Evolutionary conservation across 768 basidiomycete species (phyloP).

Genomic region (Collybia sp.): DNA sequence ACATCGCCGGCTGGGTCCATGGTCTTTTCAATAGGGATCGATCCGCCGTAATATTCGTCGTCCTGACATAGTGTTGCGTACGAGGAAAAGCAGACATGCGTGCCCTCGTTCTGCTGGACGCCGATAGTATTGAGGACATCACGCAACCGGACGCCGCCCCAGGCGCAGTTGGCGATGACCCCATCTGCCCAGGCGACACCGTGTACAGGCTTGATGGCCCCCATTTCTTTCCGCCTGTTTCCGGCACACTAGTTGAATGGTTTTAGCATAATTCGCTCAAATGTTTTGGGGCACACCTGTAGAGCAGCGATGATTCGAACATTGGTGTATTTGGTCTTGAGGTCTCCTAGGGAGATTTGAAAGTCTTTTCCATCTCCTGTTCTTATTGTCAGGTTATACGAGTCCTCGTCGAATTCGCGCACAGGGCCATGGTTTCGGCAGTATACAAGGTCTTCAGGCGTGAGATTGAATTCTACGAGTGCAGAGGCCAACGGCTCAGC

Average conservation of each 20-base stretch:
- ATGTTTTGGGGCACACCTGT: slow-evolving; percentile 32
- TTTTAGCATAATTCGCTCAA: not conserved
- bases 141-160: slow-evolving; percentile 57
- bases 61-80: slow-evolving; percentile 58
- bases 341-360: slow-evolving; percentile 28
- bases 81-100: slow-evolving; percentile 60
- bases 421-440: slow-evolving; percentile 70
- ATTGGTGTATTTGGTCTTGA: slow-evolving; percentile 35
- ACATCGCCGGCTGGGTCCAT: slow-evolving; percentile 43
- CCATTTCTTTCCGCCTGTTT: slow-evolving; percentile 66
- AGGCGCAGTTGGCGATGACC: slow-evolving; percentile 64
- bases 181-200: slow-evolving; percentile 66
- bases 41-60: slow-evolving; percentile 58
- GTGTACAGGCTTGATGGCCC: slow-evolving; percentile 46
- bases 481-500: slow-evolving; percentile 57
- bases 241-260: slow-evolving; percentile 48
- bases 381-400: slow-evolving; percentile 35
- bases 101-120: slow-evolving; percentile 24
- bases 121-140: slow-evolving; percentile 48
- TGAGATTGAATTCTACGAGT: slow-evolving; percentile 54
- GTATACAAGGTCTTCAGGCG: slow-evolving; percentile 63
- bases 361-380: slow-evolving; percentile 26
- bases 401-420: slow-evolving; percentile 41
- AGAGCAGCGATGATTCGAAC: slow-evolving; percentile 47
- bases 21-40: slow-evolving; percentile 51